A percentile compares a stretch with the other conserved stretches of the same genome.
Conservation (phyloP, 139 green algal species). For the Auxenochlorella pyrenoidosa region DNA sequence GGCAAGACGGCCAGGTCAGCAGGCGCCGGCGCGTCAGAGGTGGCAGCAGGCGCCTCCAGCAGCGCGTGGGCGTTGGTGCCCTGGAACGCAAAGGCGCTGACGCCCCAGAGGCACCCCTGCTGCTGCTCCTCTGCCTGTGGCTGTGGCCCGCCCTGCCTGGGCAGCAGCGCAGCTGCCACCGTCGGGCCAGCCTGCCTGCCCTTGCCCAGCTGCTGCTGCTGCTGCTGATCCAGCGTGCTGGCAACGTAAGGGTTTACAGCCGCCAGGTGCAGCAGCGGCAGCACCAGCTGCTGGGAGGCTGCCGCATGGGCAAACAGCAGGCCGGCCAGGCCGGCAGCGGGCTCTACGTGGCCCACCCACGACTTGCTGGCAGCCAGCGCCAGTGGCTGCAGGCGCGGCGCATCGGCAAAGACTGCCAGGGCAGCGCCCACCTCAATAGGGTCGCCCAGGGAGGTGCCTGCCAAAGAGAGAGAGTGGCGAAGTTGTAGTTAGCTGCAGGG, state of each 20-base stretch:
- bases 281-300: not conserved
- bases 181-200: not conserved
- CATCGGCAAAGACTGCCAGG: conserved; percentile 28
- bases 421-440: conserved; percentile 78
- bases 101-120: conserved; percentile 21
- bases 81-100: conserved; percentile 58
- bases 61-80: conserved; percentile 58
- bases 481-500: too few species aligned
- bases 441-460: conserved; percentile 72
- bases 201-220: not conserved
- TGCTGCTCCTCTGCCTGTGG: not conserved
- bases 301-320: conserved; percentile 59
- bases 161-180: conserved; percentile 16
- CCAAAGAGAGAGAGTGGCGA: not conserved
- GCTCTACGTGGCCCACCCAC: conserved; percentile 88
- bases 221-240: conserved; percentile 53
- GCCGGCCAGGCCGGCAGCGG: conserved; percentile 78
- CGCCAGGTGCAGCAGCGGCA: conserved; percentile 70
- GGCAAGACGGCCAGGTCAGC: not conserved
- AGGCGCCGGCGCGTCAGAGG: not conserved
- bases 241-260: conserved; percentile 68
- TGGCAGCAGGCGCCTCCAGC: not conserved
- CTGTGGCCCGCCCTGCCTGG: conserved; percentile 29
- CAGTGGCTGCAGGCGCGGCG: conserved; percentile 45
- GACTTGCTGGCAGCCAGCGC: conserved; percentile 73